A percentile compares a stretch with the other conserved stretches of the same genome.
These are phyloP conservation scores for Leptosphaerulina australis DNA, from an alignment of 2,329 filamentous ascomycete genomes.

Conservation along the genomic window DNA sequence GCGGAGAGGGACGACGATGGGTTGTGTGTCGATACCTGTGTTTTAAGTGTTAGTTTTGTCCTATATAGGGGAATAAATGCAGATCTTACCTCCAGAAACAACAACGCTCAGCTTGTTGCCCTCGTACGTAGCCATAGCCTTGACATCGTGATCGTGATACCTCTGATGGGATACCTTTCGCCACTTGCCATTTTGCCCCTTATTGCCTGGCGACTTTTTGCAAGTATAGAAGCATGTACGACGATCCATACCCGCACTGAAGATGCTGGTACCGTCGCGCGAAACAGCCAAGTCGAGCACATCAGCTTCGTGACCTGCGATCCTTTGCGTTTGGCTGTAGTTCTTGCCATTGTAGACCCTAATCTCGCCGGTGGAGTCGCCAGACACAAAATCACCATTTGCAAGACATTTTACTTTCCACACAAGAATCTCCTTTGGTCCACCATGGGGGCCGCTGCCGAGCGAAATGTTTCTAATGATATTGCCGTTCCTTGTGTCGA, in stretches of 20 bases:
- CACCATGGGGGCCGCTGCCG: slow-evolving; percentile 76
- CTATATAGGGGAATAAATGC: background rate
- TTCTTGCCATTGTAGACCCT: slow-evolving; percentile 94
- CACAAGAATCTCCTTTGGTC: slow-evolving; percentile 83
- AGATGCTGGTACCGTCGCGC: slow-evolving; percentile 77
- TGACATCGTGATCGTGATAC: slow-evolving; percentile 93
- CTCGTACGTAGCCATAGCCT: slow-evolving; percentile 90
- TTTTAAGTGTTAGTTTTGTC: background rate
- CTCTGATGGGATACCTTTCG: slow-evolving; percentile 82
- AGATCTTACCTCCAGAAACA: slow-evolving; percentile 79
- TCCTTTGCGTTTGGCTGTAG: slow-evolving; percentile 83
- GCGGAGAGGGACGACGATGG: slow-evolving; percentile 79
- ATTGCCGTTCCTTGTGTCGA: slow-evolving; percentile 80
- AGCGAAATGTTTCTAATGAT: slow-evolving; percentile 83
- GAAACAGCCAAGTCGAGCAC: slow-evolving; percentile 86
- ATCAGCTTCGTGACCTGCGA: slow-evolving; percentile 88
- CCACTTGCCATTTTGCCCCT: slow-evolving; percentile 65
- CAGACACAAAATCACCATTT: slow-evolving; percentile 89
- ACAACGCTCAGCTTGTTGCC: slow-evolving; percentile 81
- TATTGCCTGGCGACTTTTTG: slow-evolving; percentile 31
- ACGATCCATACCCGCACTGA: slow-evolving; percentile 91
- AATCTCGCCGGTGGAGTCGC: slow-evolving; percentile 91
- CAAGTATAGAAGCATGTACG: slow-evolving; percentile 79
- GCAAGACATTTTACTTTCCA: slow-evolving; percentile 91
- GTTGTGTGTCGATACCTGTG: slow-evolving; percentile 81